These are phyloP conservation scores for Bauhinia variegata DNA, from an alignment of 306 rosid genomes.

Conservation along the genomic window DNA sequence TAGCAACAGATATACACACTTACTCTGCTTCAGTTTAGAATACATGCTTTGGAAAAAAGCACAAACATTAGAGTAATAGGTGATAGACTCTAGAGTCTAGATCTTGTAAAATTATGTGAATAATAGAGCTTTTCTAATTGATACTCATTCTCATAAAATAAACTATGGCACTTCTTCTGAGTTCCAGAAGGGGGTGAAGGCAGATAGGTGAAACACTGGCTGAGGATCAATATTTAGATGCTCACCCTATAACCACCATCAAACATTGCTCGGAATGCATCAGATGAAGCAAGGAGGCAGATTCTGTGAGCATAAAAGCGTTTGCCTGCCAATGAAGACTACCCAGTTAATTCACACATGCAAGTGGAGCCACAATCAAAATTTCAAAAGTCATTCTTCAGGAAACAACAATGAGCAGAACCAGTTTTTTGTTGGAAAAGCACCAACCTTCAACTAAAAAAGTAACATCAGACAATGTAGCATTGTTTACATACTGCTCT, in stretches of 20 bases:
- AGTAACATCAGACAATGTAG: slow-evolving; percentile 84
- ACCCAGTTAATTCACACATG: slow-evolving; percentile 16
- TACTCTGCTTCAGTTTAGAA: slow-evolving; percentile 19
- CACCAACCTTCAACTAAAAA: slow-evolving; percentile 92
- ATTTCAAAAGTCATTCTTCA: slow-evolving; percentile 10
- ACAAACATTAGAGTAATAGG: slow-evolving; percentile 16
- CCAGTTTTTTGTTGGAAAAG: slow-evolving; percentile 32
- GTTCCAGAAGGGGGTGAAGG: background rate
- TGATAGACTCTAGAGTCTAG: slow-evolving; percentile 18
- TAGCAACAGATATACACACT: slow-evolving; percentile 21
- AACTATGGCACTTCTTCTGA: background rate
- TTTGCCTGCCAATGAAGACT: slow-evolving; percentile 59
- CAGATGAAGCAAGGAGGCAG: slow-evolving; percentile 94
- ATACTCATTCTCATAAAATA: background rate
- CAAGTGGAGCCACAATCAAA: slow-evolving; percentile 28
- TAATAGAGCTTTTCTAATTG: background rate
- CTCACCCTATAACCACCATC: slow-evolving; percentile 99
- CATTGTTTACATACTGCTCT: slow-evolving; percentile 84
- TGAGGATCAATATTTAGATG: slow-evolving; percentile 9
- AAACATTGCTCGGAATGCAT: slow-evolving; percentile 98
- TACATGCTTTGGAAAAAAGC: slow-evolving; percentile 17
- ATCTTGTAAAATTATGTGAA: slow-evolving; percentile 30
- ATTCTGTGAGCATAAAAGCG: slow-evolving; percentile 96
- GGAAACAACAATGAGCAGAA: slow-evolving; percentile 18
- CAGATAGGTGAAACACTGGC: slow-evolving; percentile 1